These are phyloP conservation scores for Suillus brevipes DNA, from an alignment of 768 basidiomycete genomes.

Conservation along the genomic window DNA sequence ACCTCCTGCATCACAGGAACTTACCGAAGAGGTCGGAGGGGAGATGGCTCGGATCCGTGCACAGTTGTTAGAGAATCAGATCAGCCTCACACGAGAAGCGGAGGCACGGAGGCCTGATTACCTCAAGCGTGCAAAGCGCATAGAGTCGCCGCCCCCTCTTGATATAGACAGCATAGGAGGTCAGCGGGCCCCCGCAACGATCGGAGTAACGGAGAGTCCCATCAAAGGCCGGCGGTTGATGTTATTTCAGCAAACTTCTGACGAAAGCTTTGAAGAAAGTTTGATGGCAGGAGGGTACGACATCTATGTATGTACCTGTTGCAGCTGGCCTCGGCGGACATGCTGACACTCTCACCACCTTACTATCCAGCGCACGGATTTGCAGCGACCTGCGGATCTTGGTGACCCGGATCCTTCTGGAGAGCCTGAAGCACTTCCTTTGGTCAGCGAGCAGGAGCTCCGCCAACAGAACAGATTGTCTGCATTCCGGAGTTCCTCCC, in stretches of 20 bases:
- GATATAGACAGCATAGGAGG: constrained; percentile 31
- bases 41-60: constrained; percentile 64
- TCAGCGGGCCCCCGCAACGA: constrained; percentile 25
- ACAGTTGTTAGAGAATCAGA: constrained; percentile 49
- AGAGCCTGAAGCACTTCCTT: constrained; percentile 11
- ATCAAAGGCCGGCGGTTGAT: constrained; percentile 70
- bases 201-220: constrained; percentile 72
- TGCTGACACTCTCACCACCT: constrained; percentile 15
- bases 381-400: constrained; percentile 18
- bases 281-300: constrained; percentile 82
- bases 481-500: constrained; percentile 56
- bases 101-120: constrained; percentile 75
- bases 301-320: constrained; percentile 55
- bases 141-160: constrained; percentile 28
- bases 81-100: constrained; percentile 49
- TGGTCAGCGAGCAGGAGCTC: constrained; percentile 55
- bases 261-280: constrained; percentile 84
- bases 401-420: constrained; percentile 18
- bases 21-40: constrained; percentile 40
- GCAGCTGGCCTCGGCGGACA: constrained; percentile 4
- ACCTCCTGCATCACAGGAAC: neutral
- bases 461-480: constrained; percentile 67
- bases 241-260: constrained; percentile 79
- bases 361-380: constrained; percentile 26
- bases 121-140: constrained; percentile 57